Evolutionary conservation across 2,329 filamentous ascomycete species (phyloP), one percentile per base, ranked within the genome.

Genomic region (Calonectria hongkongensis): DNA sequence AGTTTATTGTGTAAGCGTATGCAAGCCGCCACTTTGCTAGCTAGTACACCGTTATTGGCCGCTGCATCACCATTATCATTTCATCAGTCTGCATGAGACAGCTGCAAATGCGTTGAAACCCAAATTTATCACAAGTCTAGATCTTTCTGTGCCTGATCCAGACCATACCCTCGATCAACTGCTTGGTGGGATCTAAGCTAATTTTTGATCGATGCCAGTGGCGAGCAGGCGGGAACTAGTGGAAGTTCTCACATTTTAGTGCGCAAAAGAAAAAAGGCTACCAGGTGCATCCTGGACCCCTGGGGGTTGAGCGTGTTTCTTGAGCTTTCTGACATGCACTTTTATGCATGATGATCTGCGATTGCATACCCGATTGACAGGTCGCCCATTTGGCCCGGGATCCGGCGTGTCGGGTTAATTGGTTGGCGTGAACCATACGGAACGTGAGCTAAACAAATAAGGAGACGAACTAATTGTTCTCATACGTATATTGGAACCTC

Each of bases 1-100:
- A 60, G 68, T 70, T 70, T 66, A 25, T 60, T 54, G 47, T 51
- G 54, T 16, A 70, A 47, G 39, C 60, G 28, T 12, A 65, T 48
- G 27, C 48, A 27, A 16, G 41, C 60, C 60, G 45, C 60, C 43
- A 48, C 48, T 28, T 56, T 25, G 9, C 27, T 16, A 28, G 4
- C 12, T 27, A 27, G 36, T 28, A 25, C 15, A 43, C 43, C 15
- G 50, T 16, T 30, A 30, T 41, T 21, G 27, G 18, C 39, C 45
- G 50, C 43, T 56, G 15, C 16, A 33, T 12, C 10, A 33, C 12
- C 15, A 18, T 13, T 13, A 33, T 8, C 15, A 18, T 13, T 13
- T 66, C 51, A 41, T 54, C 68, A 66, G 62, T 62, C 51, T 51
- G 30, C 43, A 27, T 18, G n/a, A 15, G 9, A 43, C n/a, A 39